Conservation (phyloP, 768 basidiomycete genomes). For the Hortiboletus campestris region DNA sequence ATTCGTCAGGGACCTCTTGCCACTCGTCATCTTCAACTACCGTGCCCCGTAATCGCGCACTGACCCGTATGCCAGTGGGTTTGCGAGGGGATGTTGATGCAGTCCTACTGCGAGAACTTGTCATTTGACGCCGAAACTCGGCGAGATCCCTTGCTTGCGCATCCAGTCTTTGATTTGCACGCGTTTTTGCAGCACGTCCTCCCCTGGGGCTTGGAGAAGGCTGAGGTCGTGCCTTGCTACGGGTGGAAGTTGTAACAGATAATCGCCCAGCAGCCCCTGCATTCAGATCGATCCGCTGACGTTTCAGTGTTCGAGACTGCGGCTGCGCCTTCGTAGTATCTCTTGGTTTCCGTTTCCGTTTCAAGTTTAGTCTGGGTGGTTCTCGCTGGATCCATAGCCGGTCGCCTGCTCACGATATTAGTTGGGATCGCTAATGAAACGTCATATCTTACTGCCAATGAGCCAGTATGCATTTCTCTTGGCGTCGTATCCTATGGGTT, state of each 20-base stretch:
- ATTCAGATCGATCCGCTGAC: slow-evolving; percentile 21
- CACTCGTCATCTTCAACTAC: slow-evolving; percentile 60
- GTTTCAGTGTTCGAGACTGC: slow-evolving; percentile 23
- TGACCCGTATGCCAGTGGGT: slow-evolving; percentile 58
- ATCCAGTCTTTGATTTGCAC: slow-evolving; percentile 68
- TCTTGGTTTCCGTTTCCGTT: slow-evolving; percentile 41
- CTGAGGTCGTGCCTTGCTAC: slow-evolving; percentile 12
- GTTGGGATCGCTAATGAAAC: neutral
- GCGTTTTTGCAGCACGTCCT: slow-evolving; percentile 64
- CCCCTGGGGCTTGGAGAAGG: slow-evolving; percentile 39
- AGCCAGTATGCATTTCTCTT: slow-evolving; percentile 82
- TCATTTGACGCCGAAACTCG: slow-evolving; percentile 52
- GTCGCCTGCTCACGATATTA: slow-evolving; percentile 48
- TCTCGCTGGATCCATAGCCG: slow-evolving; percentile 86
- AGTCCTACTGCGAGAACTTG: slow-evolving; percentile 9
- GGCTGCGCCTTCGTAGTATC: slow-evolving; percentile 17
- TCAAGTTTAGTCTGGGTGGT: slow-evolving; percentile 46
- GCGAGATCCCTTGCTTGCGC: slow-evolving; percentile 68
- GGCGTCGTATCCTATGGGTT: slow-evolving; percentile 82
- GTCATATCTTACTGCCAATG: slow-evolving; percentile 56
- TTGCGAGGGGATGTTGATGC: slow-evolving; percentile 25
- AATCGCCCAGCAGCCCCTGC: neutral
- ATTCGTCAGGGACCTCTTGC: slow-evolving; percentile 79
- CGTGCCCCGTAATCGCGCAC: slow-evolving; percentile 60
- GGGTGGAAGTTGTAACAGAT: slow-evolving; percentile 10